A percentile compares a stretch with the other conserved stretches of the same genome.
Evolutionary conservation across 306 rosid genomes (phyloP).

Genomic region (Oemleria cerasiformis): DNA sequence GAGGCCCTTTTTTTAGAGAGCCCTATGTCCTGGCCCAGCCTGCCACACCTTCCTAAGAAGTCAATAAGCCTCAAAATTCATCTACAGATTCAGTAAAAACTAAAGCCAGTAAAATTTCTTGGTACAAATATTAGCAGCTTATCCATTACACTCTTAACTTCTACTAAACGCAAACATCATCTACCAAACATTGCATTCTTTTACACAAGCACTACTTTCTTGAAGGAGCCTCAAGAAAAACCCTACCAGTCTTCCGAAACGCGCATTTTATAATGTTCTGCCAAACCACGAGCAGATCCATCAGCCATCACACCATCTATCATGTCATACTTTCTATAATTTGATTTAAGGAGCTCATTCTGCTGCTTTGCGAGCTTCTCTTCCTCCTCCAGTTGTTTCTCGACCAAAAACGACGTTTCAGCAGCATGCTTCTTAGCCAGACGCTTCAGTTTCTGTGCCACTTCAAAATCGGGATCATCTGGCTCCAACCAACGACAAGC

Average conservation of each 20-base stretch:
- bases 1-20: too few relatives aligned
- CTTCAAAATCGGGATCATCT: slow-evolving; percentile 62
- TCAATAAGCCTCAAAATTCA: too few relatives aligned
- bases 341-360: slow-evolving; percentile 36
- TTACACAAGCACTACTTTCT: not conserved
- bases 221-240: not conserved
- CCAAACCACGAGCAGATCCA: slow-evolving; percentile 59
- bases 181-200: not conserved
- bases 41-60: too few relatives aligned
- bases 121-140: too few relatives aligned
- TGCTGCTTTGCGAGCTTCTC: slow-evolving; percentile 68
- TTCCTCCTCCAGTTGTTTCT: slow-evolving; percentile 57
- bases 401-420: slow-evolving; percentile 44
- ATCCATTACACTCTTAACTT: too few relatives aligned
- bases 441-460: slow-evolving; percentile 48
- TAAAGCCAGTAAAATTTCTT: too few relatives aligned
- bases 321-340: slow-evolving; percentile 53
- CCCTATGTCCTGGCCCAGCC: too few relatives aligned
- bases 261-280: slow-evolving; percentile 33
- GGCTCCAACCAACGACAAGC: slow-evolving; percentile 50
- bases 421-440: slow-evolving; percentile 44
- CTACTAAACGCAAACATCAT: not conserved
- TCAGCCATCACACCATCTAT: slow-evolving; percentile 49
- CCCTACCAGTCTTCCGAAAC: slow-evolving; percentile 29
- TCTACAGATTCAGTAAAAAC: too few relatives aligned